These are phyloP conservation scores for Fusarium brevicatenulatum DNA, from an alignment of 2,329 filamentous ascomycete genomes.

Conservation along the genomic window DNA sequence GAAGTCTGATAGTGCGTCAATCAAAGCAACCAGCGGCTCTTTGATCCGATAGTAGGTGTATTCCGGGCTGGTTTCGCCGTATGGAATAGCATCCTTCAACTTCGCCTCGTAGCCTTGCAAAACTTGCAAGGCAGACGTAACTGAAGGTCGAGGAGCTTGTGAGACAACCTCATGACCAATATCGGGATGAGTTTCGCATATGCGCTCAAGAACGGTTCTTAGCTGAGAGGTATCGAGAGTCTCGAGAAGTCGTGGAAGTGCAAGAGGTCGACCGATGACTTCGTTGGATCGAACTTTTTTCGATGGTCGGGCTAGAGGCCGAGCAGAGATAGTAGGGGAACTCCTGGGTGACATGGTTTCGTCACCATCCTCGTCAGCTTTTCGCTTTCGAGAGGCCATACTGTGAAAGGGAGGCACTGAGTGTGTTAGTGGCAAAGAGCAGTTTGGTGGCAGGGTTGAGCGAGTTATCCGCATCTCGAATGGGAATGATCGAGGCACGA, in stretches of 20 bases:
- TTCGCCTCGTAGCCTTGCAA: constrained; percentile 83
- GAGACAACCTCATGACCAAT: constrained; percentile 86
- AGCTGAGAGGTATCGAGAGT: constrained; percentile 89
- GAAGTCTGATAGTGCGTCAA: constrained; percentile 92
- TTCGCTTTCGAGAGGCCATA: constrained; percentile 78
- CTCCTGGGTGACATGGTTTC: constrained; percentile 90
- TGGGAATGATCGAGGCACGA: not conserved
- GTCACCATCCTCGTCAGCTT: constrained; percentile 81
- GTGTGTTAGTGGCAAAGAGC: constrained; percentile 36
- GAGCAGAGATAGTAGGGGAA: constrained; percentile 79
- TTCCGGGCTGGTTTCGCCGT: constrained; percentile 85
- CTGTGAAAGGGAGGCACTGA: constrained; percentile 60
- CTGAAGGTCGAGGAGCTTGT: constrained; percentile 87
- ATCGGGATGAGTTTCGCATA: constrained; percentile 89
- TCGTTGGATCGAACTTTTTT: constrained; percentile 75
- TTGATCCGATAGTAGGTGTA: constrained; percentile 95
- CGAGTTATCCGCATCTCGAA: not conserved
- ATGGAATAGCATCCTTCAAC: constrained; percentile 83
- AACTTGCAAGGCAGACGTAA: constrained; percentile 81
- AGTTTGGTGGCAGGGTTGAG: not conserved
- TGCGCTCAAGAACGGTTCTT: constrained; percentile 84
- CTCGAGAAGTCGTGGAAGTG: constrained; percentile 82
- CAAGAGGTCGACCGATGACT: constrained; percentile 65
- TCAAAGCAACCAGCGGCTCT: constrained; percentile 79
- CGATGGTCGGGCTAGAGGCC: constrained; percentile 72